A percentile compares a stretch with the other conserved stretches of the same genome.
These are phyloP conservation scores for Pyrus betulifolia DNA, from an alignment of 306 rosid genomes.

Conservation along the genomic window DNA sequence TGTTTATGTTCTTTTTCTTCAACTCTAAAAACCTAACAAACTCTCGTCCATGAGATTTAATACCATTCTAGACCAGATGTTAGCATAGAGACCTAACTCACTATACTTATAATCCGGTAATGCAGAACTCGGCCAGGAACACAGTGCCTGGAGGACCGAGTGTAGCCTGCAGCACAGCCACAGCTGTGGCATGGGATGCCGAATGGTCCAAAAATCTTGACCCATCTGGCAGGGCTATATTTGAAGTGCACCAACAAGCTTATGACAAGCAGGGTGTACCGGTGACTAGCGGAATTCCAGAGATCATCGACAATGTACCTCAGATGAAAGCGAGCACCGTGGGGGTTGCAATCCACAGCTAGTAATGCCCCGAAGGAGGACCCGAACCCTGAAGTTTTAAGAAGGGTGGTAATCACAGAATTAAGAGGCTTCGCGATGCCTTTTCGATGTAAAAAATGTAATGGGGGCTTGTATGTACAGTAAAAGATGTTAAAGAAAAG, in stretches of 20 bases:
- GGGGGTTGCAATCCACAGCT: conserved; percentile 58
- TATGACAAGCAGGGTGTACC: conserved; percentile 38
- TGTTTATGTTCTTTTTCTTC: not conserved
- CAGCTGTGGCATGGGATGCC: conserved; percentile 90
- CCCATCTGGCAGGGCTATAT: conserved; percentile 94
- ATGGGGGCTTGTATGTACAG: conserved; percentile 3
- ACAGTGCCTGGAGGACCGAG: conserved; percentile 94
- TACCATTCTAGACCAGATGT: not conserved
- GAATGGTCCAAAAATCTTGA: conserved; percentile 81
- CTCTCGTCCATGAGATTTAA: not conserved
- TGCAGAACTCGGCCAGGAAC: conserved; percentile 77
- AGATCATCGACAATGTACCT: conserved; percentile 46
- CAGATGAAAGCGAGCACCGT: conserved; percentile 35
- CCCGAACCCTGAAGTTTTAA: conserved; percentile 9
- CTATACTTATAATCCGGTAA: not conserved
- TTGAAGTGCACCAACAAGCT: conserved; percentile 70
- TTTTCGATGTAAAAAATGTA: not conserved
- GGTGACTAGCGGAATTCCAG: conserved; percentile 23
- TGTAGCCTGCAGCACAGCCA: conserved; percentile 92
- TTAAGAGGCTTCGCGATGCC: not conserved
- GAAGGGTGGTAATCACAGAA: not conserved
- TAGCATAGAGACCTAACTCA: not conserved
- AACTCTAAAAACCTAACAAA: not conserved
- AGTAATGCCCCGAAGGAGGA: not conserved
- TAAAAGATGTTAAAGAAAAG: not conserved